Percentiles rank a stretch among this genome's conserved stretches.
Evolutionary conservation across 2,329 filamentous ascomycete species (phyloP).

Genomic region (Alternaria sp.): DNA sequence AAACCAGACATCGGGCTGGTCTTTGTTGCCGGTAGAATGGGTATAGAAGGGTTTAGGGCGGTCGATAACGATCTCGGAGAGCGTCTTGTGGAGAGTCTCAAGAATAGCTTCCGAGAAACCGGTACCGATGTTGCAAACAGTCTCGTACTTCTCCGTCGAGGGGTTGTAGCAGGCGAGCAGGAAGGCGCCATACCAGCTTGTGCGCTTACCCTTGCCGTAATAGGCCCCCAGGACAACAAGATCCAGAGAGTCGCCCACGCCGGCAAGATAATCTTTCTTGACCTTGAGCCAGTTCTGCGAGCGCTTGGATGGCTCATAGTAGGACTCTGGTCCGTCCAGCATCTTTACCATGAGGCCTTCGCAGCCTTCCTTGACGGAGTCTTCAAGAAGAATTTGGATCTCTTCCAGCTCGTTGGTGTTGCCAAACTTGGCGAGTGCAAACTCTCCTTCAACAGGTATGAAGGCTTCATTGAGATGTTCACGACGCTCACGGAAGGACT

Average conservation of each 20-base stretch:
- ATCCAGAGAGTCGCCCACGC: slow-evolving; percentile 93
- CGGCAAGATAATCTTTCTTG: slow-evolving; percentile 96
- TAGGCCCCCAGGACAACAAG: slow-evolving; percentile 96
- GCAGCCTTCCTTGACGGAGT: slow-evolving; percentile 93
- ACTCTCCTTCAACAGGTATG: slow-evolving; percentile 81
- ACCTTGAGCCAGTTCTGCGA: slow-evolving; percentile 99
- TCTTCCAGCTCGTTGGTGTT: slow-evolving; percentile 89
- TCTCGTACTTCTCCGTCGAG: slow-evolving; percentile 82
- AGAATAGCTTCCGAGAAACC: slow-evolving; percentile 95
- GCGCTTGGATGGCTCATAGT: slow-evolving; percentile 94
- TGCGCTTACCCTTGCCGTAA: slow-evolving; percentile 92
- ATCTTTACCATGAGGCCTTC: slow-evolving; percentile 99
- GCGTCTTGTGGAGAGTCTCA: slow-evolving; percentile 79
- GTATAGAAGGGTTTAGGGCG: slow-evolving; percentile 92
- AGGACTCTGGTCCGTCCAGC: slow-evolving; percentile 89
- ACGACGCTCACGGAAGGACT: slow-evolving; percentile 82
- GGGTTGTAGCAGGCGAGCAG: slow-evolving; percentile 92
- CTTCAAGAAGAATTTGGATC: slow-evolving; percentile 90
- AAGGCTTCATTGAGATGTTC: slow-evolving; percentile 78
- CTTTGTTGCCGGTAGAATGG: slow-evolving; percentile 81
- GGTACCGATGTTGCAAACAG: slow-evolving; percentile 97
- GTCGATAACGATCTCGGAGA: slow-evolving; percentile 82
- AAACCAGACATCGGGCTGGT: slow-evolving; percentile 98
- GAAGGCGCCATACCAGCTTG: slow-evolving; percentile 94
- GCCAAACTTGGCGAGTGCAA: slow-evolving; percentile 85